Conservation (phyloP, 306 rosid species). For the Casuarina glauca region DNA sequence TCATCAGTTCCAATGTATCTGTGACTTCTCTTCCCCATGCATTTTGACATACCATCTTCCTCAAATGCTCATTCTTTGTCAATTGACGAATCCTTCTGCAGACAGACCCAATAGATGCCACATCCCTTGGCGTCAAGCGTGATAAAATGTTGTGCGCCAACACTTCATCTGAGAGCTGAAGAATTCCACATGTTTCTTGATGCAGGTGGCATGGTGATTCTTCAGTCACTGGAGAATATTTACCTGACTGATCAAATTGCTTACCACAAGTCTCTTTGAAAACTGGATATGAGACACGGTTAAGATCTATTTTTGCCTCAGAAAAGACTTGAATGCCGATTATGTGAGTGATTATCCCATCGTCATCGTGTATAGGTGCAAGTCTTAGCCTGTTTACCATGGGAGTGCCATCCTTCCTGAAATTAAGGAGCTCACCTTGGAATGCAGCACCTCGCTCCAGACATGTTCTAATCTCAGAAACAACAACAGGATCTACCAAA, state of each 20-base stretch:
- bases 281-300: constrained; percentile 80
- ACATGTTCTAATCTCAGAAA: constrained; percentile 91
- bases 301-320: constrained; percentile 83
- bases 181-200: constrained; percentile 79
- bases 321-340: constrained; percentile 88
- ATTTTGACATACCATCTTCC: constrained; percentile 99
- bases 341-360: constrained; percentile 79
- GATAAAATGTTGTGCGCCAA: constrained; percentile 93
- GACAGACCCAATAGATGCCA: constrained; percentile 97
- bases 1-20: constrained; percentile 84
- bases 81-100: constrained; percentile 87
- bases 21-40: constrained; percentile 99
- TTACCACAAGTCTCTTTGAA: constrained; percentile 70
- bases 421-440: constrained; percentile 92
- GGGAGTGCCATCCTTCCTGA: constrained; percentile 91
- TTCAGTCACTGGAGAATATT: constrained; percentile 42
- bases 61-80: constrained; percentile 87
- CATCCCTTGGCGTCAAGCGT: constrained; percentile 94
- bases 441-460: constrained; percentile 84
- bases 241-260: constrained; percentile 44
- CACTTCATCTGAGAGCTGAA: constrained; percentile 96
- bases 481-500: constrained; percentile 94
- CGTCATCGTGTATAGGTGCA: constrained; percentile 81
- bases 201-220: constrained; percentile 43
- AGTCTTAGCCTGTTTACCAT: constrained; percentile 79